Conservation (phyloP, 225 moss, liverwort and hornwort genomes). For the Asterella californica region DNA sequence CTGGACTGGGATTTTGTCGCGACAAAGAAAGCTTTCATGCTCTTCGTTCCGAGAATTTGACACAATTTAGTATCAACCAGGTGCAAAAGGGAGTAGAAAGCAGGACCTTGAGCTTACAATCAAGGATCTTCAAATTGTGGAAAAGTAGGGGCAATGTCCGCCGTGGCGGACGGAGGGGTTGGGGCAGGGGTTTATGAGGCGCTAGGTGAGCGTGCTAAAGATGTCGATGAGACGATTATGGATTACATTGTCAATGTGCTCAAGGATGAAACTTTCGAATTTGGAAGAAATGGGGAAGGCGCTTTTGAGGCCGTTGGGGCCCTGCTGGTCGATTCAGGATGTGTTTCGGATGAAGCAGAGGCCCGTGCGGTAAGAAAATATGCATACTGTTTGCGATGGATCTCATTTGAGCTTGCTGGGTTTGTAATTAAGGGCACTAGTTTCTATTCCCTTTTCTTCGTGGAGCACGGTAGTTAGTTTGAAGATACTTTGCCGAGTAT, state of each 20-base stretch:
- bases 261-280: slow-evolving; percentile 96
- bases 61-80: no score
- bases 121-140: slow-evolving; percentile 3
- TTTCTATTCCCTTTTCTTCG: no score
- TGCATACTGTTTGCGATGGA: background rate
- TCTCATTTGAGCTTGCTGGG: background rate
- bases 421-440: no score
- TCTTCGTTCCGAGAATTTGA: background rate
- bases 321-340: slow-evolving; percentile 75
- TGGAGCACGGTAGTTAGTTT: no score
- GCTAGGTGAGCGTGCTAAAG: slow-evolving; percentile 67
- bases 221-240: slow-evolving; percentile 80
- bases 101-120: background rate
- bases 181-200: slow-evolving; percentile 72
- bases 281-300: slow-evolving; percentile 84
- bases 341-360: slow-evolving; percentile 69
- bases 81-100: background rate
- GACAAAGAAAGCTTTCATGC: background rate
- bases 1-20: background rate
- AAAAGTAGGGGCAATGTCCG: slow-evolving; percentile 60
- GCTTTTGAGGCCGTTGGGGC: slow-evolving; percentile 88
- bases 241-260: slow-evolving; percentile 88
- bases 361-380: slow-evolving; percentile 57
- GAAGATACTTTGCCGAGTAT: no score
- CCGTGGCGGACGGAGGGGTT: slow-evolving; percentile 64